phyloP scores from a whole-genome alignment of 2,329 filamentous ascomycete genomes.

The Pestalotiopsis sp. region DNA sequence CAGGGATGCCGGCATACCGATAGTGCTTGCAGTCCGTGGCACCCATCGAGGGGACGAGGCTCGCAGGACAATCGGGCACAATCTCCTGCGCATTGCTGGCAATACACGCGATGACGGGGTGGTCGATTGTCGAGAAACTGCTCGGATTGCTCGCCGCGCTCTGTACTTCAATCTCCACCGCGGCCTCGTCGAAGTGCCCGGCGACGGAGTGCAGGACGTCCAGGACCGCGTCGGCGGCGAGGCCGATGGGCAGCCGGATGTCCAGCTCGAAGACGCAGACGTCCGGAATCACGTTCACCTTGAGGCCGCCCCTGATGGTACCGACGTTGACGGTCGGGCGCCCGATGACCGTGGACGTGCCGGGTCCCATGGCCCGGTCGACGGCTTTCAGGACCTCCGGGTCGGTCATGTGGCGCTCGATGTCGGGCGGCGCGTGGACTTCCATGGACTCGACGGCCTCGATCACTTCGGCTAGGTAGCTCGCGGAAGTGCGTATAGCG shows the following conservation, averaged over 20 bases:
- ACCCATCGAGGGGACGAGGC: background rate
- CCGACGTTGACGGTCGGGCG: constrained; percentile 5
- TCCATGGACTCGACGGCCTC: background rate
- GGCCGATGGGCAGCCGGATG: constrained; percentile 1
- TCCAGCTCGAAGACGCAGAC: constrained; percentile 1
- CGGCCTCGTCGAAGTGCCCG: background rate
- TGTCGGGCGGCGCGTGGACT: background rate
- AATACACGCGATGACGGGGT: background rate
- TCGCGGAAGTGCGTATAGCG: background rate
- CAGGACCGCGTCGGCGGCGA: background rate
- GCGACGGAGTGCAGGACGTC: background rate
- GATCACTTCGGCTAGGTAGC: background rate
- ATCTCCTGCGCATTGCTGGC: background rate
- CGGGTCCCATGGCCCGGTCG: background rate
- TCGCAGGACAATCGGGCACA: background rate
- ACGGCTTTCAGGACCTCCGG: background rate
- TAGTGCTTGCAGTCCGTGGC: constrained; percentile 10
- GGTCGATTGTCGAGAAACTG: background rate
- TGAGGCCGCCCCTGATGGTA: background rate
- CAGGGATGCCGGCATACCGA: constrained; percentile 4
- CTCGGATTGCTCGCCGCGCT: background rate
- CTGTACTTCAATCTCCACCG: background rate
- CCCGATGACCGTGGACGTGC: constrained; percentile 4
- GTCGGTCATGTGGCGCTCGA: background rate
- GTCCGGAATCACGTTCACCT: constrained; percentile 1